Evolutionary conservation across 164 flowering plant species (phyloP).

Genomic region (Protea cynaroides): DNA sequence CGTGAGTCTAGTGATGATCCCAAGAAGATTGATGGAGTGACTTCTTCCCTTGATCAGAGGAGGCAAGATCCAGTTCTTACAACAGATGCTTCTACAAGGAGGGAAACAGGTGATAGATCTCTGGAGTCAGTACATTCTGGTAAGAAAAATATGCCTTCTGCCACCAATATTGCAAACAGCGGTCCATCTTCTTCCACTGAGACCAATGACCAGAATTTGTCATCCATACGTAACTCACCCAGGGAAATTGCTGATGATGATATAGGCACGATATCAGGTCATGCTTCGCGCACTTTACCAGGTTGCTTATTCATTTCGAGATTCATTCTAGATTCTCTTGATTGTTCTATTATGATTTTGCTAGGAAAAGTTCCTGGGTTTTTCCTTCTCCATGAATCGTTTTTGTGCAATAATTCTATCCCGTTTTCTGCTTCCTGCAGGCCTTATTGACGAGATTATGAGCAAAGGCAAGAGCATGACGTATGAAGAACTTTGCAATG

Average conservation of each 20-base stretch:
- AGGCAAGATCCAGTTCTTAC: slow-evolving; percentile 29
- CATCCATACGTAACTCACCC: slow-evolving; percentile 40
- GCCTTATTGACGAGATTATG: slow-evolving; percentile 83
- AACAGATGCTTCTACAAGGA: slow-evolving; percentile 29
- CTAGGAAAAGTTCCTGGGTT: not conserved
- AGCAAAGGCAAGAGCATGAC: slow-evolving; percentile 83
- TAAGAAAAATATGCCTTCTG: slow-evolving; percentile 31
- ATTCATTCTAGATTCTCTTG: not conserved
- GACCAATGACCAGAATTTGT: slow-evolving; percentile 41
- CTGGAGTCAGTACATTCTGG: slow-evolving; percentile 20
- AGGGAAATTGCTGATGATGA: slow-evolving; percentile 63
- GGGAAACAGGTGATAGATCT: slow-evolving; percentile 40
- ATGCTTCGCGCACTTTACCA: slow-evolving; percentile 72
- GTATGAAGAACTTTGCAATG: slow-evolving; percentile 87
- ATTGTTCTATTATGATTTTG: not conserved
- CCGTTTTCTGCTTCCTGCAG: slow-evolving; percentile 25
- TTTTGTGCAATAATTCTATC: not conserved
- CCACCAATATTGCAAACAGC: slow-evolving; percentile 29
- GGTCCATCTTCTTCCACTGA: slow-evolving; percentile 48
- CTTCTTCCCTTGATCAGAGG: slow-evolving; percentile 44
- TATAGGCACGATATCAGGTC: slow-evolving; percentile 29
- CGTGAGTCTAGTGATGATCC: slow-evolving; percentile 47
- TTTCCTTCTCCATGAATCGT: not conserved
- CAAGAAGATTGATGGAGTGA: slow-evolving; percentile 37
- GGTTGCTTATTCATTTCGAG: slow-evolving; percentile 31